Percentiles rank a stretch among this genome's conserved stretches.
phyloP scores from a whole-genome alignment of 768 basidiomycete species.

The Suillus hirtellus region DNA sequence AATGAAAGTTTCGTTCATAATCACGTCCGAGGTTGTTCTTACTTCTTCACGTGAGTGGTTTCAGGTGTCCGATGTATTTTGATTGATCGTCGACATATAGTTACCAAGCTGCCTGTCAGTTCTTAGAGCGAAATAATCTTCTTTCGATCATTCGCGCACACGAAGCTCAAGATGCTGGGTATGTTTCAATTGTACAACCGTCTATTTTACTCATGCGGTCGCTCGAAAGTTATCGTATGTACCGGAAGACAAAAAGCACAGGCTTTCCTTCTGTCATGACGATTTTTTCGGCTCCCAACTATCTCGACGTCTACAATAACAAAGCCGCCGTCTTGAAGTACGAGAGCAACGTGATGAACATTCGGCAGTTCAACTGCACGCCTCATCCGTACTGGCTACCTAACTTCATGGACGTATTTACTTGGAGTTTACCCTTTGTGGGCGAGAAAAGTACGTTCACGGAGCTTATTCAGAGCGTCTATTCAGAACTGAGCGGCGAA shows the following conservation, averaged over 20 bases:
- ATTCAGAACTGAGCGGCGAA: constrained; percentile 11
- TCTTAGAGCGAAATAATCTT: constrained; percentile 95
- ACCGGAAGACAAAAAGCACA: constrained; percentile 96
- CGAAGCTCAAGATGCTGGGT: constrained; percentile 99
- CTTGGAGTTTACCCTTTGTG: constrained; percentile 98
- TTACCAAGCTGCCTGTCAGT: constrained; percentile 95
- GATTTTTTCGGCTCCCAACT: constrained; percentile 98
- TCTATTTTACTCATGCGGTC: not conserved
- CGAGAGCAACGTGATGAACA: constrained; percentile 98
- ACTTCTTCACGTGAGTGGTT: constrained; percentile 78
- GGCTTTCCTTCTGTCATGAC: constrained; percentile 99
- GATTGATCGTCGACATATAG: constrained; percentile 40
- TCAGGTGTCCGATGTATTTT: not conserved
- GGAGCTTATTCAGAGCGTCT: not conserved
- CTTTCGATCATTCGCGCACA: constrained; percentile 97
- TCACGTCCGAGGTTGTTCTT: constrained; percentile 95
- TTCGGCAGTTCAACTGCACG: constrained; percentile 95
- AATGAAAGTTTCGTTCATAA: constrained; percentile 92
- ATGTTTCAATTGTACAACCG: constrained; percentile 23
- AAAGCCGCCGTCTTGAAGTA: constrained; percentile 99
- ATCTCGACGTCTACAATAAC: constrained; percentile 98
- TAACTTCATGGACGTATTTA: constrained; percentile 99
- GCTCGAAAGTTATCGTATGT: constrained; percentile 85
- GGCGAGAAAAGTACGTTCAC: constrained; percentile 85
- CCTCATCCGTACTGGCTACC: constrained; percentile 98